A percentile compares a stretch with the other conserved stretches of the same genome.
Conservation (phyloP, 2,329 filamentous ascomycete genomes). For the Diaporthe sp. region DNA sequence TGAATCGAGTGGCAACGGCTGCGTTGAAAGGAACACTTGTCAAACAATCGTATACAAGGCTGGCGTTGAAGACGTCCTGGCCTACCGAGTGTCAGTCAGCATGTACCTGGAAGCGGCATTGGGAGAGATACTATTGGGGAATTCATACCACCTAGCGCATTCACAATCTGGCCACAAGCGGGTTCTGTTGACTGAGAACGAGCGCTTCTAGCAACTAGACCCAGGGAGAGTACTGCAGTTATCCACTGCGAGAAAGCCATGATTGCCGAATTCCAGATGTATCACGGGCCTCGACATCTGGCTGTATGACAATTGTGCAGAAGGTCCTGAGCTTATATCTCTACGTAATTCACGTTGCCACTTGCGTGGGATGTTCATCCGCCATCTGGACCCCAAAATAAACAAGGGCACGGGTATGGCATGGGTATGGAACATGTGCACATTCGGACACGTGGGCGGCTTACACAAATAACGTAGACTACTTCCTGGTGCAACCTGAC, state of each 20-base stretch:
- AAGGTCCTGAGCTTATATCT: not conserved
- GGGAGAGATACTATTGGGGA: too few relatives aligned
- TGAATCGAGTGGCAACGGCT: conserved; percentile 4
- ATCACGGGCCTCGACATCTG: not conserved
- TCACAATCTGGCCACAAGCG: conserved; percentile 9
- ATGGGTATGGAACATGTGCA: not conserved
- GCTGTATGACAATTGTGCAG: not conserved
- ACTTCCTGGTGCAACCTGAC: not conserved
- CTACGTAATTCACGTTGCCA: not conserved
- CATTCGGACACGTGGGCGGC: not conserved
- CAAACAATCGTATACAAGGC: conserved; percentile 1
- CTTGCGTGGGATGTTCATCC: not conserved
- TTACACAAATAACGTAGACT: not conserved
- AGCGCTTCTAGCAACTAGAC: not conserved
- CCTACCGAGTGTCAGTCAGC: not conserved
- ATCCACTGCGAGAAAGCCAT: conserved; percentile 7
- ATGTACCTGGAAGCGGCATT: too few relatives aligned
- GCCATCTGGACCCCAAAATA: conserved; percentile 2
- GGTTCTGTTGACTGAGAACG: conserved; percentile 1
- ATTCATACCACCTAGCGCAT: not conserved
- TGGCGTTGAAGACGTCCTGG: conserved; percentile 16
- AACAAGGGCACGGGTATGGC: not conserved
- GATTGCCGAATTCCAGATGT: not conserved
- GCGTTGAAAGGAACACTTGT: not conserved
- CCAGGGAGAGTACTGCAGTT: not conserved